Evolutionary conservation across 2,329 filamentous ascomycete genomes (phyloP), one percentile per base, ranked within the genome.

Genomic region (Penicillium hesseltinei): DNA sequence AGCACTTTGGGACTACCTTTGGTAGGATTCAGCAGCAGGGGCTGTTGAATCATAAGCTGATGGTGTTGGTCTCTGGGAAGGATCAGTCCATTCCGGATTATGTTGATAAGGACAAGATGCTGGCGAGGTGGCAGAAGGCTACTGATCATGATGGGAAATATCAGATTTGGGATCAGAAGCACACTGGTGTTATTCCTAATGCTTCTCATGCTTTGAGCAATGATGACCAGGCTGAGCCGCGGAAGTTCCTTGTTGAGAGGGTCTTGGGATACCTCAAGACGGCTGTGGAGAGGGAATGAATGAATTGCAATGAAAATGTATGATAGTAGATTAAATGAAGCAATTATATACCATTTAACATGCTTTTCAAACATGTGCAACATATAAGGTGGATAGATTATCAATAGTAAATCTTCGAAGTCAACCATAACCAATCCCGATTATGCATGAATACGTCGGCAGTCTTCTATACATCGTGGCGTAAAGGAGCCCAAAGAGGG

Each of bases 1-100:
- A 83, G 21, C 78, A 80, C 29, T 76, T 92, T 2, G 68, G 73
- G 17, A 71, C 69, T 11, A 88, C 87, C 2, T 96, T 93, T 81
- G 82, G 86, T 6, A 77, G 69, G 70, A 71, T 81, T 15, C 60
- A 70, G 6, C 40, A 70, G 43, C 62, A 63, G 10, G 76, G 73
- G 0, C 47, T 80, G 33, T 57, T 80, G 56, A 74, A 66, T 55
- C 63, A 69, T n/a, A 77, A 73, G 51, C 55, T 79, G 55, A 71
- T 81, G 68, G 77, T 81, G n/a, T 61, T 81, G 50, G 74, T 76
- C 27, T 80, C 78, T 0, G 80, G 77, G 4, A 73, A 72, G 2
- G 80, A 82, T 62, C 75, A 80, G 62, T 73, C 75, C 7, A 71
- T 77, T 4, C 78, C 80, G 0, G 71, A 70, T 21, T 78, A 71